Evolutionary conservation across 805 yeast species (phyloP).

Genomic region (Candida chauliodis): DNA sequence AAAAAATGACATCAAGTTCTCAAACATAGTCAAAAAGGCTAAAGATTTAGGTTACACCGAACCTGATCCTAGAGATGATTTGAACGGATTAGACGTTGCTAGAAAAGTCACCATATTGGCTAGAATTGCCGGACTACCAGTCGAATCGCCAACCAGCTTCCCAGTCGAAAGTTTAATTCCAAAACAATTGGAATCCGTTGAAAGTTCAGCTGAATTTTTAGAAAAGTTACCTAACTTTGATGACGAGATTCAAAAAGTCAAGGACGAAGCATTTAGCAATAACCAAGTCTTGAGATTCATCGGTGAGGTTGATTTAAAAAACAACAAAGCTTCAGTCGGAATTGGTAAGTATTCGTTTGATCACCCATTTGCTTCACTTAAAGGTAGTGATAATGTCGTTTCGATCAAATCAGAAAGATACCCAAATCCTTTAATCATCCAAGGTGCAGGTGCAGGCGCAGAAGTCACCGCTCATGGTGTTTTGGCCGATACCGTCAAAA

Average conservation of each 20-base stretch:
- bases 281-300: constrained; percentile 90
- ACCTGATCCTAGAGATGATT: constrained; percentile 99
- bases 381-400: constrained; percentile 95
- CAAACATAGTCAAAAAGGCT: constrained; percentile 86
- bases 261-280: constrained; percentile 76
- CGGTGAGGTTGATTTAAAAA: constrained; percentile 79
- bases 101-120: constrained; percentile 96
- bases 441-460: constrained; percentile 96
- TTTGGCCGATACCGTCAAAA: constrained; percentile 86
- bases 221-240: constrained; percentile 80
- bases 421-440: constrained; percentile 87
- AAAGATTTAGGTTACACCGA: constrained; percentile 93
- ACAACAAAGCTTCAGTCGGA: constrained; percentile 74
- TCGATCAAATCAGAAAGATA: constrained; percentile 91
- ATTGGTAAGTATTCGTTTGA: constrained; percentile 81
- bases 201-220: constrained; percentile 75
- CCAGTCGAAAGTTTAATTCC: constrained; percentile 95
- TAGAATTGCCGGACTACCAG: constrained; percentile 81
- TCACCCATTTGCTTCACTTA: constrained; percentile 93
- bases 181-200: constrained; percentile 68
- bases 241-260: constrained; percentile 68
- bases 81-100: constrained; percentile 97
- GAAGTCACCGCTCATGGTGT: constrained; percentile 78
- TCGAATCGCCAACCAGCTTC: constrained; percentile 87
- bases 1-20: constrained; percentile 63